Percentiles rank a stretch among this genome's conserved stretches.
These are phyloP conservation scores for Lasiodiplodia sp. DNA, from an alignment of 2,329 filamentous ascomycete genomes.

Conservation along the genomic window DNA sequence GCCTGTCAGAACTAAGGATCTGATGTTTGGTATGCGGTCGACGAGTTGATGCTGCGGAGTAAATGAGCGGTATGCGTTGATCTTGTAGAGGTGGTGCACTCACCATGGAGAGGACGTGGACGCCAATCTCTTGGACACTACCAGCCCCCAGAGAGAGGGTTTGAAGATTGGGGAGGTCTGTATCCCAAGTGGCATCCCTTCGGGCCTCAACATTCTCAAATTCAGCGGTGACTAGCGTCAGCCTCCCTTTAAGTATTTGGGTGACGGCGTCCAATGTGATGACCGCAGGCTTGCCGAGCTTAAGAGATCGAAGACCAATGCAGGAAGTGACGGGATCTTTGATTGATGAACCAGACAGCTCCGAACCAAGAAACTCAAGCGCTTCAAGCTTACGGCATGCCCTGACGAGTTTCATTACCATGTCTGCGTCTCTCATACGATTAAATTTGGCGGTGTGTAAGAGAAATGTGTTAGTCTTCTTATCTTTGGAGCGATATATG, in stretches of 20 bases:
- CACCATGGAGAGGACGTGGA: conserved; percentile 1
- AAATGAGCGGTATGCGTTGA: not conserved
- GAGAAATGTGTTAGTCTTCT: conserved; percentile 45
- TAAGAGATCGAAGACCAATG: conserved; percentile 38
- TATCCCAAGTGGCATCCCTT: conserved; percentile 35
- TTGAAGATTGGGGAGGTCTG: conserved; percentile 38
- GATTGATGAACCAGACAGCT: conserved; percentile 39
- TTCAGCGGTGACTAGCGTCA: conserved; percentile 39
- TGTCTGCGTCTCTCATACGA: conserved; percentile 49
- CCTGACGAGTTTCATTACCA: conserved; percentile 49
- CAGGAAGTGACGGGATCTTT: conserved; percentile 41
- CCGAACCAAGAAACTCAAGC: conserved; percentile 42
- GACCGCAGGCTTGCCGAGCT: conserved; percentile 35
- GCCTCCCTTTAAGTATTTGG: conserved; percentile 40
- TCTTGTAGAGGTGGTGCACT: not conserved
- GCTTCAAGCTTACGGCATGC: conserved; percentile 45
- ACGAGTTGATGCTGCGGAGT: conserved; percentile 21
- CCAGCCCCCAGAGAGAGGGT: conserved; percentile 34
- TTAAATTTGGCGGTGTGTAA: conserved; percentile 38
- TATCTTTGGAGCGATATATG: conserved; percentile 49
- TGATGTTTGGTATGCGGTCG: conserved; percentile 34
- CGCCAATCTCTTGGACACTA: not conserved
- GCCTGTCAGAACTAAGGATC: conserved; percentile 33
- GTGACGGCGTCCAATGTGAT: conserved; percentile 39
- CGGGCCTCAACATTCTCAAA: conserved; percentile 33